These are phyloP conservation scores for Arabis alpina DNA, from an alignment of 345 rosid genomes.

Conservation along the genomic window DNA sequence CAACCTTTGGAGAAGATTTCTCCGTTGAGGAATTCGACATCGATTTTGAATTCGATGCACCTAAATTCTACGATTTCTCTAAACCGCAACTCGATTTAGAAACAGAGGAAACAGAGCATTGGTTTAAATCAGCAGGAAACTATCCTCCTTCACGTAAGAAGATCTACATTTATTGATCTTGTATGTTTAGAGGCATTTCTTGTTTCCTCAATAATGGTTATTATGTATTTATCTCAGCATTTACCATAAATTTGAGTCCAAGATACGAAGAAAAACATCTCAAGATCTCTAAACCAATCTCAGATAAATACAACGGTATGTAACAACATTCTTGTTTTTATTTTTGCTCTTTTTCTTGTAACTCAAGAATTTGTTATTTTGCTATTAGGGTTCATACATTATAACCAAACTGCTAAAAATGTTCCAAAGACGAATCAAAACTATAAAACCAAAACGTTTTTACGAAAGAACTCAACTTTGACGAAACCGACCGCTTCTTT, in stretches of 20 bases:
- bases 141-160: constrained; percentile 83
- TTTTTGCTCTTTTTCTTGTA: constrained; percentile 27
- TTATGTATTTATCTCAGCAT: constrained; percentile 24
- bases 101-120: constrained; percentile 53
- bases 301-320: constrained; percentile 36
- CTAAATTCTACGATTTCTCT: constrained; percentile 62
- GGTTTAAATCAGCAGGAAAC: constrained; percentile 66
- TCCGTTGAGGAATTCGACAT: constrained; percentile 44
- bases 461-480: constrained; percentile 57
- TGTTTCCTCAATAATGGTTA: background rate
- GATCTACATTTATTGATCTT: constrained; percentile 20
- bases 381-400: constrained; percentile 40
- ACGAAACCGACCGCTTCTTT: constrained; percentile 89
- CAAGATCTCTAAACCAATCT: constrained; percentile 26
- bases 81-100: constrained; percentile 53
- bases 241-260: constrained; percentile 35
- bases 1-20: constrained; percentile 20
- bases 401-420: constrained; percentile 33
- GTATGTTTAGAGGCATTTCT: background rate
- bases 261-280: constrained; percentile 29
- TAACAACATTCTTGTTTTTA: background rate
- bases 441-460: constrained; percentile 37
- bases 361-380: constrained; percentile 21
- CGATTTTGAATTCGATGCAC: constrained; percentile 83
- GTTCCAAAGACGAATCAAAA: constrained; percentile 27